phyloP scores from a whole-genome alignment of 345 rosid genomes.

The Populus simonii region DNA sequence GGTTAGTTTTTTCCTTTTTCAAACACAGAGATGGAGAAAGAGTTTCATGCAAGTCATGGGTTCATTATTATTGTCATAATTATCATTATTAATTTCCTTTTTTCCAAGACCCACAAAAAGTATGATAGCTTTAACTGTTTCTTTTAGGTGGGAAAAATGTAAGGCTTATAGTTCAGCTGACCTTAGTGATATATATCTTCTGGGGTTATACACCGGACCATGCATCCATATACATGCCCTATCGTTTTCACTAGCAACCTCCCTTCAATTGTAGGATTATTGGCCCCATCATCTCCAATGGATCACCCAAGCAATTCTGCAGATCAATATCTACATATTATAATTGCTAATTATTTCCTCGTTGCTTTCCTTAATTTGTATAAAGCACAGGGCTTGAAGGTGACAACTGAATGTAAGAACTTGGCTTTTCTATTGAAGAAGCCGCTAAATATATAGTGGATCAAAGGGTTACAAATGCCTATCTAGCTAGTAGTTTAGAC shows the following conservation, averaged over 20 bases:
- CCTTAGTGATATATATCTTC: background rate
- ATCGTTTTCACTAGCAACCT: constrained; percentile 12
- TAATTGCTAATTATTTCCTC: background rate
- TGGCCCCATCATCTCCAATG: background rate
- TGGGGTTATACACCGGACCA: background rate
- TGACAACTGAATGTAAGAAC: background rate
- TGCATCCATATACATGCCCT: background rate
- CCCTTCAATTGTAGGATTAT: background rate
- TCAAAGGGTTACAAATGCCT: too few relatives aligned
- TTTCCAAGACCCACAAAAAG: background rate
- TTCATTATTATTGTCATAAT: background rate
- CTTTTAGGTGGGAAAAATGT: background rate
- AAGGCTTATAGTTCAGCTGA: background rate
- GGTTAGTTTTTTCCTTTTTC: background rate
- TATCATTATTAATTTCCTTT: background rate
- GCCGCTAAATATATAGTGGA: background rate
- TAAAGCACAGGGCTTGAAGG: background rate
- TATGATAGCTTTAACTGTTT: constrained; percentile 5
- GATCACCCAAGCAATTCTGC: background rate
- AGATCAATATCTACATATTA: background rate
- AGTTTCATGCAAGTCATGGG: background rate
- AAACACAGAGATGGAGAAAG: background rate
- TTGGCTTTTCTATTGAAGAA: constrained; percentile 4
- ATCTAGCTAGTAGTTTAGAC: background rate
- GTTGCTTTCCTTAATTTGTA: background rate